phyloP scores from a whole-genome alignment of 2,329 filamentous ascomycete species.

The Coccinonectria pachysandricola region DNA sequence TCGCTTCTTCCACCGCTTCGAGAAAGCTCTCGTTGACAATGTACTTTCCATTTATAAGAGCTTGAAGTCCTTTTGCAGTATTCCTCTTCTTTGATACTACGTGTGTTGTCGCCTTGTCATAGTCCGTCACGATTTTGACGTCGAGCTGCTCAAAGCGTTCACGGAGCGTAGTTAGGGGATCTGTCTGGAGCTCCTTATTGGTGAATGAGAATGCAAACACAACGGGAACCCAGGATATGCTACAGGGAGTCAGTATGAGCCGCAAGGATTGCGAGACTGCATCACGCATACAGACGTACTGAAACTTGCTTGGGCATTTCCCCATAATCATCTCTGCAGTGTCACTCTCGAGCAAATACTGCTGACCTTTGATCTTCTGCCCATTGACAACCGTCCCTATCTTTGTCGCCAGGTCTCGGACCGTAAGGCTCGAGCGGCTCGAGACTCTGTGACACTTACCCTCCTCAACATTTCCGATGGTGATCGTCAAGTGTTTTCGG shows the following conservation, averaged over 20 bases:
- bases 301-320: conserved; percentile 53
- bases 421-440: conserved; percentile 56
- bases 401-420: conserved; percentile 77
- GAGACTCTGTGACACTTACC: conserved; percentile 57
- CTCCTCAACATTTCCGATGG: conserved; percentile 53
- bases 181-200: conserved; percentile 56
- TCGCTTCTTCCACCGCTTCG: conserved; percentile 56
- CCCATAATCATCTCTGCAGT: conserved; percentile 61
- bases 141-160: conserved; percentile 71
- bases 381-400: conserved; percentile 73
- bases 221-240: conserved; percentile 68
- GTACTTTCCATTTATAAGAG: conserved; percentile 68
- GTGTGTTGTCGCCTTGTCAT: conserved; percentile 66
- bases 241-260: conserved; percentile 30
- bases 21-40: conserved; percentile 69
- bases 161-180: conserved; percentile 52
- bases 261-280: too few species aligned
- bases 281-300: too few species aligned
- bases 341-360: conserved; percentile 38
- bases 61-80: conserved; percentile 76
- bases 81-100: conserved; percentile 85
- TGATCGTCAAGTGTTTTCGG: conserved; percentile 74
- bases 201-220: conserved; percentile 76
- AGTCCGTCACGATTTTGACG: conserved; percentile 72
- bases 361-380: conserved; percentile 53